Evolutionary conservation across 2,329 filamentous ascomycete species (phyloP).

Genomic region (Exophiala viscosa): DNA sequence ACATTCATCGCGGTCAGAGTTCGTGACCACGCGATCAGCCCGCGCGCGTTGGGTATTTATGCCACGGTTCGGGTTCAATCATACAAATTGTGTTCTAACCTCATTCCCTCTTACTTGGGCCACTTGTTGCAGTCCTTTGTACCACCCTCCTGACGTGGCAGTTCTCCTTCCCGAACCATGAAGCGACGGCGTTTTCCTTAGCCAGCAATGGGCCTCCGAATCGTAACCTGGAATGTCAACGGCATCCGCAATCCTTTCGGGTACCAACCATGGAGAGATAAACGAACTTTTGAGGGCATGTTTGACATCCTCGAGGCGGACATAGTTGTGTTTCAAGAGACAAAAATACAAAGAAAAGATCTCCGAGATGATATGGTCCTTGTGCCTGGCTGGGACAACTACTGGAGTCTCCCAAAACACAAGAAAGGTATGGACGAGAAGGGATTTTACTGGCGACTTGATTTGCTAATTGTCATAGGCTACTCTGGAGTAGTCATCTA

Average conservation of each 20-base stretch:
- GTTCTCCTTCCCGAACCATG: too few relatives aligned
- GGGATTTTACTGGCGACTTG: slow-evolving; percentile 3
- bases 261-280: slow-evolving; percentile 78
- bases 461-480: slow-evolving; percentile 50
- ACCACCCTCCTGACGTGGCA: too few relatives aligned
- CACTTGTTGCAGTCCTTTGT: too few relatives aligned
- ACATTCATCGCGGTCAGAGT: background rate
- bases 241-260: slow-evolving; percentile 73
- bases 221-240: slow-evolving; percentile 49
- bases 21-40: background rate
- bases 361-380: slow-evolving; percentile 93
- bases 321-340: slow-evolving; percentile 91
- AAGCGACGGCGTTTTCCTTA: too few relatives aligned
- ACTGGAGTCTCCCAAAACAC: slow-evolving; percentile 85
- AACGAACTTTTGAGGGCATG: slow-evolving; percentile 75
- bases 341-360: slow-evolving; percentile 93
- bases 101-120: too few relatives aligned
- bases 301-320: slow-evolving; percentile 90
- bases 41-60: background rate
- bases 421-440: slow-evolving; percentile 70
- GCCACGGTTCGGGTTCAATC: too few relatives aligned
- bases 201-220: slow-evolving; percentile 64
- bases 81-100: too few relatives aligned
- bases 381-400: slow-evolving; percentile 91
- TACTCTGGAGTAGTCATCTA: slow-evolving; percentile 97